A percentile compares a stretch with the other conserved stretches of the same genome.
Conservation (phyloP, 345 rosid species). For the Rubroshorea leprosula region DNA sequence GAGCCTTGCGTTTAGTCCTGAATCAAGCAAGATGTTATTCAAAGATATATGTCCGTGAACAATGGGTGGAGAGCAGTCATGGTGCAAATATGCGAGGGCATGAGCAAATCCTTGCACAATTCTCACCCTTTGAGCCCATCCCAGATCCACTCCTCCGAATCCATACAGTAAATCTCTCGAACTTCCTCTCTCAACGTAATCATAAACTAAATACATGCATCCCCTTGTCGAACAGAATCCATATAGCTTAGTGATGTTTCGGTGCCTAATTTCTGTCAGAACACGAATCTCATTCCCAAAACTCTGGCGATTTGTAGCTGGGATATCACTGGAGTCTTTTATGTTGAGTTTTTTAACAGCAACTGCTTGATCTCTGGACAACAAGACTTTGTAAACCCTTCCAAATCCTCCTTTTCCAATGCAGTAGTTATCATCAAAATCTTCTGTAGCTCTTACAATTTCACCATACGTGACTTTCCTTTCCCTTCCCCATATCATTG, state of each 20-base stretch:
- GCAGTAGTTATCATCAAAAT: no score
- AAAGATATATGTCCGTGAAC: slow-evolving; percentile 52
- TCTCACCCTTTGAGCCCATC: slow-evolving; percentile 45
- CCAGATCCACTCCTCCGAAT: slow-evolving; percentile 30
- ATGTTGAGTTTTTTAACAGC: slow-evolving; percentile 51
- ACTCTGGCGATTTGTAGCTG: slow-evolving; percentile 31
- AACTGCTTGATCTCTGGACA: slow-evolving; percentile 39
- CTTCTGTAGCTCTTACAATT: no score
- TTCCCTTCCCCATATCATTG: no score
- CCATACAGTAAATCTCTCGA: slow-evolving; percentile 37
- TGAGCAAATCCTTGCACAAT: slow-evolving; percentile 61
- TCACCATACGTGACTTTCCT: no score
- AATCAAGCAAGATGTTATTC: slow-evolving; percentile 54
- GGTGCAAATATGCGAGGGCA: slow-evolving; percentile 59
- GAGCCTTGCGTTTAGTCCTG: slow-evolving; percentile 43
- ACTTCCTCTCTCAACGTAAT: slow-evolving; percentile 52
- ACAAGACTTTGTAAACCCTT: slow-evolving; percentile 45
- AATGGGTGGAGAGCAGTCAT: slow-evolving; percentile 52
- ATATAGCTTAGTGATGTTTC: no score
- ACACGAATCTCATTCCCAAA: no score
- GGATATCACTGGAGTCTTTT: slow-evolving; percentile 33
- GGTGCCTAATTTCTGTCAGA: no score
- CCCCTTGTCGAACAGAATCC: slow-evolving; percentile 54
- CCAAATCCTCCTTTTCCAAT: slow-evolving; percentile 67
- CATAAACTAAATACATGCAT: slow-evolving; percentile 48